Evolutionary conservation across 176 grass and related monocot genomes (phyloP), one percentile per base, ranked within the genome.

Genomic region (Microstegium vimineum): DNA sequence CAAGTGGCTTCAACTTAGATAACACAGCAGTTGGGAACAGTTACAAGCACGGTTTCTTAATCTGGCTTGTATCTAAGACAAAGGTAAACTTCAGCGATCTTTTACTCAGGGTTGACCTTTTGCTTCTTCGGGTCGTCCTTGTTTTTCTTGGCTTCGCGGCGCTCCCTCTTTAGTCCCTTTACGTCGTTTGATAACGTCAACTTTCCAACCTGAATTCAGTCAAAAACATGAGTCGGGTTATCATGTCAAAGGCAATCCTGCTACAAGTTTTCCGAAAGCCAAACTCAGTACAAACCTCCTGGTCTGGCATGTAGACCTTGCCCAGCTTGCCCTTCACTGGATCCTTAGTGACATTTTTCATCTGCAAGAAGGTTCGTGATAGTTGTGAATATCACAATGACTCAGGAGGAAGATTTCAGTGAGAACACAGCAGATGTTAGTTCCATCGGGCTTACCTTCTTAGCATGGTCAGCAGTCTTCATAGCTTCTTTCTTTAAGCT

Each of bases 91-190:
- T 25, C 15, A 36, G 4, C 1, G 4, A 23, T 73, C 1, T 28
- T 79, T 79, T 73, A 97, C 76, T 89, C 82, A 20, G 96, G 79
- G 20, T 82, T 81, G 10, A 84, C 63, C 71, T 95, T 98, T 86
- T 79, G 92, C 85, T 95, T 98, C 86, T 98, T 98, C 15, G 75
- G 83, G 11, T 78, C 70, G 27, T 90, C 84, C 73, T 93, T 93
- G 11, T 84, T 95, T 93, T 86, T 87, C 90, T 90, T 95, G 62
- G 87, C 93, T 32, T 95, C 96, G 4, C 85, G 90, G 7, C 90
- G 85, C 80, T 95, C 96, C 66, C 93, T 94, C 82, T 95, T 95
- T 51, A 98, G 81, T 10, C 90, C 96, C 82, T 93, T 98, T 13
- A 95, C 40, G n/a, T 91, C 35, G 23, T 81, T 78, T 42, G 74